phyloP scores from a whole-genome alignment of 2,329 filamentous ascomycete genomes.

The Colletotrichum tropicale region DNA sequence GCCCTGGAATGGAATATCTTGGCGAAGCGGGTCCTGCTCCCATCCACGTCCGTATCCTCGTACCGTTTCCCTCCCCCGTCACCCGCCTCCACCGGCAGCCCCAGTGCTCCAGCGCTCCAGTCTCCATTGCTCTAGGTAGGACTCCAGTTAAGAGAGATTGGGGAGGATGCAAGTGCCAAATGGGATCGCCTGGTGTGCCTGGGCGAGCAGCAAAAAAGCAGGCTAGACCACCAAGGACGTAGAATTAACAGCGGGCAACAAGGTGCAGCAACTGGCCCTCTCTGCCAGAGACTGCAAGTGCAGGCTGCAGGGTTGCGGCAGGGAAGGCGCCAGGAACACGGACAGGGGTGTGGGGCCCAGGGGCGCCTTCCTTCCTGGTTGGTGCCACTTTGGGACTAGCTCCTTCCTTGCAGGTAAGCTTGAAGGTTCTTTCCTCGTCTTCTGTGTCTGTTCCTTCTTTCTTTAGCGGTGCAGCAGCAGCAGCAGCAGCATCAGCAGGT shows the following conservation, averaged over 20 bases:
- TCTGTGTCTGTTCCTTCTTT: neutral
- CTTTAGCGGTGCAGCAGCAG: neutral
- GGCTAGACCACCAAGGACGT: neutral
- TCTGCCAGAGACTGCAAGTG: neutral
- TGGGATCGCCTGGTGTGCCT: slow-evolving; percentile 1
- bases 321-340: neutral
- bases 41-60: neutral
- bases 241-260: neutral
- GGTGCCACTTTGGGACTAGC: neutral
- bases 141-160: neutral
- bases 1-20: slow-evolving; percentile 12
- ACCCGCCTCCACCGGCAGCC: neutral
- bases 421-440: neutral
- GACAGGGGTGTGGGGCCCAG: neutral
- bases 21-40: neutral
- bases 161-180: neutral
- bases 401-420: neutral
- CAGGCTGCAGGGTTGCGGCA: neutral
- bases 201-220: neutral
- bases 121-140: neutral
- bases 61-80: neutral
- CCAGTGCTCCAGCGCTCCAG: neutral
- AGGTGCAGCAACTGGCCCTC: neutral
- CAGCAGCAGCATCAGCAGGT: neutral
- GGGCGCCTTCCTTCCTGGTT: neutral